Conservation (phyloP, 1,284 basidiomycete genomes). For the Schizophyllum amplum region DNA sequence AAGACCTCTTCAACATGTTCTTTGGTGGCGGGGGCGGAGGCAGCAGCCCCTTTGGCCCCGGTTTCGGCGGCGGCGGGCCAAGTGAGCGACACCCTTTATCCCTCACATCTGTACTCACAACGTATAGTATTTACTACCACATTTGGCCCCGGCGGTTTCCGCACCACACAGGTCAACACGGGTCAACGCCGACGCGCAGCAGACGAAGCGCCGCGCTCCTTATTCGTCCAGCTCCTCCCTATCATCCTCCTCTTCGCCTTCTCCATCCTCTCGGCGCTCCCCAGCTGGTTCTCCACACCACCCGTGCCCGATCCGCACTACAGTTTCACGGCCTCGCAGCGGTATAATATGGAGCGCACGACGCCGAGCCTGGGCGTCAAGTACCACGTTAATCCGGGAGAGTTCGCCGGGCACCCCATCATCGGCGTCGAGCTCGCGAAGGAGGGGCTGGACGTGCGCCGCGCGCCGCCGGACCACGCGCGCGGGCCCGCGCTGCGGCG, state of each 20-base stretch:
- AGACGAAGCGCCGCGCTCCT: constrained; percentile 49
- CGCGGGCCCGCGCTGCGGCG: constrained; percentile 34
- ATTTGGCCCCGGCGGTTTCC: constrained; percentile 76
- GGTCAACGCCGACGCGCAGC: constrained; percentile 11
- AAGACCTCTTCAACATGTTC: constrained; percentile 99
- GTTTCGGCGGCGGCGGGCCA: constrained; percentile 48
- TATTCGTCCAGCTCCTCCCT: constrained; percentile 81
- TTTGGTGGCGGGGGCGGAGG: constrained; percentile 74
- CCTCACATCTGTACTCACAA: not conserved
- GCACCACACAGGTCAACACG: constrained; percentile 47
- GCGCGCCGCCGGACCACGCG: constrained; percentile 10
- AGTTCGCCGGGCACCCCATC: constrained; percentile 72
- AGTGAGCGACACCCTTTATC: constrained; percentile 26
- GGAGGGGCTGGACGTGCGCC: constrained; percentile 30
- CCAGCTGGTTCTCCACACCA: constrained; percentile 61
- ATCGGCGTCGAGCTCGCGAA: constrained; percentile 65
- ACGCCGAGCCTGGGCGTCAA: constrained; percentile 65
- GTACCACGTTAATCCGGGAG: constrained; percentile 81
- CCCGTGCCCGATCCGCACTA: constrained; percentile 76
- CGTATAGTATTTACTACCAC: constrained; percentile 58
- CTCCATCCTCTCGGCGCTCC: constrained; percentile 80
- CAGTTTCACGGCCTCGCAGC: constrained; percentile 55
- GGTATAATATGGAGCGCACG: constrained; percentile 56
- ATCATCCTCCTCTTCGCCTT: constrained; percentile 79
- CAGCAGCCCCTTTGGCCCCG: constrained; percentile 30